Evolutionary conservation across 2,329 filamentous ascomycete genomes (phyloP), one percentile per base, ranked within the genome.

Genomic region (Talaromyces atroroseus): DNA sequence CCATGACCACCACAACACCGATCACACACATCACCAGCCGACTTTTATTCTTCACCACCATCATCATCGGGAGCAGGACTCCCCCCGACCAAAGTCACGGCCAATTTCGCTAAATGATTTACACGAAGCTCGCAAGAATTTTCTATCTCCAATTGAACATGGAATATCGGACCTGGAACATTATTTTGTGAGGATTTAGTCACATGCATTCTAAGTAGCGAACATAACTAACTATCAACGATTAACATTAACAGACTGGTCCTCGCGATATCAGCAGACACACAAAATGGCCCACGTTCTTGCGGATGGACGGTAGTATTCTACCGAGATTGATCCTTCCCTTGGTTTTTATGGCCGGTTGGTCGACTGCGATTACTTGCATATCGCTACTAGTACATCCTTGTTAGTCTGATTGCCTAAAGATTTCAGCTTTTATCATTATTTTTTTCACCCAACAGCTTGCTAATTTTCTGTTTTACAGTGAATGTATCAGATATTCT

Each of bases 281-380:
- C 71, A 90, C 87, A 20, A 90, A 89, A 78, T 86, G 87, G 80
- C 88, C 88, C 18, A 81, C 84, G 60, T 87, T 90, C 68, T 73
- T 92, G 68, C 86, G 87, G 58, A 79, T 92, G 74, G 87, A 90
- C 68, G 88, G 88, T 63, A 88, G 84, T 60, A 84, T 92, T 59
- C 69, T 87, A 57, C 88, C 88, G 12, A 85, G 88, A 66, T 83
- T 92, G 80, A 82, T 91, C 40, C 67, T 91, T 6, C 88, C 88
- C 0, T 69, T 92, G 20, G 8, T 80, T 11, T 78, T 86, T 58
- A 77, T 90, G 32, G 82, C 77, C 14, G 65, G 64, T 14, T 91
- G 88, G 88, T 78, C 86, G 1, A 86, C 85, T 1, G 68, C 79
- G 36, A 83, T 91, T 59, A 88, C 85, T 12, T 71, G 74, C 54